Evolutionary conservation across 2,329 filamentous ascomycete genomes (phyloP).

Genomic region (Didymella lethalis): DNA sequence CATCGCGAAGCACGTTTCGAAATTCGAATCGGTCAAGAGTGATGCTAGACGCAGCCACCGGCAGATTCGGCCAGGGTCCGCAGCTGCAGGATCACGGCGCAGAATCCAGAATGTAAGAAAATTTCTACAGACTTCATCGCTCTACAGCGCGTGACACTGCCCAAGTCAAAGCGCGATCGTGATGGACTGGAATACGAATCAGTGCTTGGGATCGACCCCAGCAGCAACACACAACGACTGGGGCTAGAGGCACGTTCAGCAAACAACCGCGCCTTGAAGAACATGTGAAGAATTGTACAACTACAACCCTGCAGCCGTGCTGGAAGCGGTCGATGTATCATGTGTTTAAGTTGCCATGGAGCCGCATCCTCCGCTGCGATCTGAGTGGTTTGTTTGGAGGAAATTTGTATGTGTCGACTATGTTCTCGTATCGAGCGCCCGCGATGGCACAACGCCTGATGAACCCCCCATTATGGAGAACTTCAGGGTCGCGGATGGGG

Average conservation of each 20-base stretch:
- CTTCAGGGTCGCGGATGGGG: slow-evolving; percentile 21
- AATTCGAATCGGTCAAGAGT: slow-evolving; percentile 6
- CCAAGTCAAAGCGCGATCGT: slow-evolving; percentile 4
- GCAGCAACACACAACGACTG: neutral
- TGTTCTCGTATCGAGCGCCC: slow-evolving; percentile 10
- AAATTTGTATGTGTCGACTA: neutral
- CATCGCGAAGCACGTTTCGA: slow-evolving; percentile 16
- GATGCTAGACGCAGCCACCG: slow-evolving; percentile 12
- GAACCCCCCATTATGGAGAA: slow-evolving; percentile 14
- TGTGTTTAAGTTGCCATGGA: slow-evolving; percentile 7
- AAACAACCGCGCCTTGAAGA: slow-evolving; percentile 8
- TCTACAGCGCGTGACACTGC: slow-evolving; percentile 3
- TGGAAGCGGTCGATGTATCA: neutral
- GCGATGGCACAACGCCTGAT: slow-evolving; percentile 5
- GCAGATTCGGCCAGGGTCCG: slow-evolving; percentile 4
- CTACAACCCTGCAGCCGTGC: slow-evolving; percentile 7
- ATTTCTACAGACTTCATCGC: neutral
- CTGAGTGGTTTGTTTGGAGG: slow-evolving; percentile 13
- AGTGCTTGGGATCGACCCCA: neutral
- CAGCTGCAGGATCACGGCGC: slow-evolving; percentile 6
- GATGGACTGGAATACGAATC: slow-evolving; percentile 3
- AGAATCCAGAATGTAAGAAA: neutral
- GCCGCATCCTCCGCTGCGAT: slow-evolving; percentile 5
- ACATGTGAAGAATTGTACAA: slow-evolving; percentile 12
- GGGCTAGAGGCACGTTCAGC: slow-evolving; percentile 6